These are phyloP conservation scores for Candida sakaeoensis DNA, from an alignment of 805 yeast genomes.

Conservation along the genomic window DNA sequence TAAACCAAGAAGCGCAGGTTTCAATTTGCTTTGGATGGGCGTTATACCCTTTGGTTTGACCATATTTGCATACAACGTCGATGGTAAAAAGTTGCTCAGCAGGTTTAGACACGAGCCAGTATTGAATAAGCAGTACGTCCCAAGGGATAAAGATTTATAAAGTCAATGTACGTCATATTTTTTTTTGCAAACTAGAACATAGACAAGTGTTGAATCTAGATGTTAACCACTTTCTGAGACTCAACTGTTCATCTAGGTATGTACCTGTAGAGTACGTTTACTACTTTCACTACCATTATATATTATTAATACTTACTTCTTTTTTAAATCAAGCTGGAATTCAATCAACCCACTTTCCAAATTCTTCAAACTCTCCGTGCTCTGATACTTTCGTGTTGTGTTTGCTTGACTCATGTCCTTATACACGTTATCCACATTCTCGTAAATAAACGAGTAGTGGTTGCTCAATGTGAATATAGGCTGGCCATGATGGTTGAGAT, in stretches of 20 bases:
- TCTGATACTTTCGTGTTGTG: not conserved
- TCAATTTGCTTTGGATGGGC: conserved; percentile 36
- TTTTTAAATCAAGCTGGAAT: conserved; percentile 20
- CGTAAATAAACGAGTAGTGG: conserved; percentile 20
- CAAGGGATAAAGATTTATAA: conserved; percentile 43
- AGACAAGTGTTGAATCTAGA: not conserved
- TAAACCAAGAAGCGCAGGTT: conserved; percentile 34
- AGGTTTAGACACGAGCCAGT: conserved; percentile 33
- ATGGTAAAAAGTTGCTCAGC: conserved; percentile 36
- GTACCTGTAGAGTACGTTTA: too few species aligned
- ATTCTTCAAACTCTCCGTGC: conserved; percentile 12
- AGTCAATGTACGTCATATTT: too few species aligned
- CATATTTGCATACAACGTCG: conserved; percentile 32
- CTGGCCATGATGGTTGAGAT: conserved; percentile 10
- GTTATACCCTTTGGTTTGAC: conserved; percentile 35
- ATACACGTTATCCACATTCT: conserved; percentile 11
- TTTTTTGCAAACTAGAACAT: not conserved
- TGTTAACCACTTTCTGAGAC: not conserved
- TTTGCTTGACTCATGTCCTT: conserved; percentile 6
- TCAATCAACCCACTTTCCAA: conserved; percentile 30
- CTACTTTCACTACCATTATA: too few species aligned
- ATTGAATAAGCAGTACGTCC: conserved; percentile 35
- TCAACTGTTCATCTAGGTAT: not conserved
- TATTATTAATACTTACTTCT: too few species aligned
- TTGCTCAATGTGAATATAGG: conserved; percentile 15